Percentiles rank a stretch among this genome's conserved stretches.
Conservation (phyloP, 345 rosid genomes). For the Linum usitatissimum region DNA sequence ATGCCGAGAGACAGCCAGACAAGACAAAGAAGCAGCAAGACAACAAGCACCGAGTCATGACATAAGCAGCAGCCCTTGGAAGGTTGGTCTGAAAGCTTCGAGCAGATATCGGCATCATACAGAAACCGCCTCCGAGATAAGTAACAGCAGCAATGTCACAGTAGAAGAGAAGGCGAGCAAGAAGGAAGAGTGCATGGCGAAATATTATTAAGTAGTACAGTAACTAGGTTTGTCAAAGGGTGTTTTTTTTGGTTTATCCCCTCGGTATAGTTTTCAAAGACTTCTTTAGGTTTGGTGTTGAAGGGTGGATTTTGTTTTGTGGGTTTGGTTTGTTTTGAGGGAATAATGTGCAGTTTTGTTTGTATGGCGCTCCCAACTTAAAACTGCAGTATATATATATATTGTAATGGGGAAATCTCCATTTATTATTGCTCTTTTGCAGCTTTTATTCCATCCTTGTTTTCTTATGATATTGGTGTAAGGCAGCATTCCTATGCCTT, state of each 20-base stretch:
- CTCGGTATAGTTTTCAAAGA: slow-evolving; percentile 14
- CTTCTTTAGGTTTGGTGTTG: neutral
- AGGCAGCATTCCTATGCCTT: neutral
- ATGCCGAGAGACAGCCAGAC: slow-evolving; percentile 14
- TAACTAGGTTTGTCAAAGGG: slow-evolving; percentile 1
- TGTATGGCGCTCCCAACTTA: slow-evolving; percentile 5
- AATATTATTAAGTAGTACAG: neutral
- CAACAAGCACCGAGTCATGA: slow-evolving; percentile 35
- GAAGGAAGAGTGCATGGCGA: neutral
- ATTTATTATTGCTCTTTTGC: neutral
- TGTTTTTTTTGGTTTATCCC: neutral
- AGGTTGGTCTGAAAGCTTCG: neutral
- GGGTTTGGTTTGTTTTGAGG: slow-evolving; percentile 6
- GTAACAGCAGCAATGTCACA: neutral
- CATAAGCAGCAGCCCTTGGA: slow-evolving; percentile 12
- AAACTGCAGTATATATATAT: neutral
- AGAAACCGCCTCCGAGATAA: slow-evolving; percentile 8
- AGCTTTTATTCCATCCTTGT: neutral
- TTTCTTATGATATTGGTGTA: neutral
- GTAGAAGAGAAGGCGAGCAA: neutral
- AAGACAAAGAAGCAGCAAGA: slow-evolving; percentile 25
- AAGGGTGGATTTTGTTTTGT: neutral
- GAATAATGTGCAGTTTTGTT: slow-evolving; percentile 44
- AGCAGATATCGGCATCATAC: neutral
- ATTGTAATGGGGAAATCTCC: neutral